These are phyloP conservation scores for Plectosphaerella cucumerina DNA, from an alignment of 2,329 filamentous ascomycete species.

Conservation along the genomic window DNA sequence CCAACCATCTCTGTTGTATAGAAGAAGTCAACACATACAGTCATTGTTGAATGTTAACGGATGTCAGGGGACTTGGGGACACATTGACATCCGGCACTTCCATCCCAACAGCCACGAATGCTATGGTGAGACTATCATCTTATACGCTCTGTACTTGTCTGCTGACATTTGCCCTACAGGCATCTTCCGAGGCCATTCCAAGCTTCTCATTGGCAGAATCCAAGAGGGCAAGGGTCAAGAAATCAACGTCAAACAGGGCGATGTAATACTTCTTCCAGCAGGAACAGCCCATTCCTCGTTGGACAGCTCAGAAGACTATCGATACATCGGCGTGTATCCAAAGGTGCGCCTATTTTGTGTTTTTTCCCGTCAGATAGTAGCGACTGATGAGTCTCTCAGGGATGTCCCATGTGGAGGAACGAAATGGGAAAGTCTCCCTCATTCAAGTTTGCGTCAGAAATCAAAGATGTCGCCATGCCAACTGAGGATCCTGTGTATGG, in stretches of 20 bases:
- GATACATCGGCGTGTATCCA: constrained; percentile 18
- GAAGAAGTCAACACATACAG: too few species aligned
- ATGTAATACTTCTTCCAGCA: constrained; percentile 16
- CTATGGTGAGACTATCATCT: constrained; percentile 8
- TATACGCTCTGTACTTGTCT: too few species aligned
- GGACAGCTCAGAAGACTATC: constrained; percentile 9
- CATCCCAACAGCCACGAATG: constrained; percentile 19
- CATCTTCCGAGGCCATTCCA: constrained; percentile 16
- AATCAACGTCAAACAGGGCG: constrained; percentile 10
- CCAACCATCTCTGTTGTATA: neutral
- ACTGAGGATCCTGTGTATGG: neutral
- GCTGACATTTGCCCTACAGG: too few species aligned
- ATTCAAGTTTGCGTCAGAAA: neutral
- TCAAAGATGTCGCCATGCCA: neutral
- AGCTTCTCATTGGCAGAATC: constrained; percentile 14
- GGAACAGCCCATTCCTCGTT: constrained; percentile 15
- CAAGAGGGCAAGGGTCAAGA: constrained; percentile 9
- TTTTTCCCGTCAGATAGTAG: too few species aligned
- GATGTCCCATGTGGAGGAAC: neutral
- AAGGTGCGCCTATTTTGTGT: constrained; percentile 2
- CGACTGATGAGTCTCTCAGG: neutral
- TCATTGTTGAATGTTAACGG: too few species aligned
- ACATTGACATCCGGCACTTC: constrained; percentile 17
- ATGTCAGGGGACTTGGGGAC: constrained; percentile 11
- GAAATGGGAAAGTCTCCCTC: neutral